These are phyloP conservation scores for Lasiodiplodia hormozganensis DNA, from an alignment of 2,329 filamentous ascomycete species.

Conservation along the genomic window DNA sequence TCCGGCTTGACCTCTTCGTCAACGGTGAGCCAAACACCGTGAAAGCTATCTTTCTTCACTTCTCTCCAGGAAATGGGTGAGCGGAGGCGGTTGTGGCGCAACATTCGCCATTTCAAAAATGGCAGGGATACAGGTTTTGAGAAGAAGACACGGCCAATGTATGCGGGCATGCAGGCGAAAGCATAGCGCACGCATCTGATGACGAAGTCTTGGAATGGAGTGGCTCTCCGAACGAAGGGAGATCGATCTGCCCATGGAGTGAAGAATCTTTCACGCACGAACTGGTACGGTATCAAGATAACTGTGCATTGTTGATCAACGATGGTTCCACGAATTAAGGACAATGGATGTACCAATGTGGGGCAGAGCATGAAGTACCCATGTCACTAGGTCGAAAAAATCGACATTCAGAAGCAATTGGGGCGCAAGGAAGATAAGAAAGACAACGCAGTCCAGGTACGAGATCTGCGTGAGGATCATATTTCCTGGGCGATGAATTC, in stretches of 20 bases:
- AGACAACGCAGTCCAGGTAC: constrained; percentile 76
- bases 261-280: constrained; percentile 66
- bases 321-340: constrained; percentile 30
- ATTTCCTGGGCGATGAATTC: background rate
- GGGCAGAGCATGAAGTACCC: constrained; percentile 68
- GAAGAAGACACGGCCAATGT: constrained; percentile 78
- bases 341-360: constrained; percentile 66
- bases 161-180: constrained; percentile 73
- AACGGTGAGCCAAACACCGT: constrained; percentile 73
- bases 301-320: constrained; percentile 52
- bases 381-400: constrained; percentile 63
- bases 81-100: constrained; percentile 71
- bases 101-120: constrained; percentile 77
- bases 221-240: constrained; percentile 72
- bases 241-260: constrained; percentile 54
- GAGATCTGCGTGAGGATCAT: constrained; percentile 80
- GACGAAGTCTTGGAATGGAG: constrained; percentile 77
- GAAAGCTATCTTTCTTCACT: constrained; percentile 59
- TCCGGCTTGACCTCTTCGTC: constrained; percentile 70
- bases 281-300: constrained; percentile 63
- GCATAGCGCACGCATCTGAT: constrained; percentile 80
- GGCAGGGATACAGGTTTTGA: constrained; percentile 74
- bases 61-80: constrained; percentile 71
- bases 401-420: constrained; percentile 75
- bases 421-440: constrained; percentile 72